Conservation (phyloP, 257 asterid species). For the Gentiana straminea region DNA sequence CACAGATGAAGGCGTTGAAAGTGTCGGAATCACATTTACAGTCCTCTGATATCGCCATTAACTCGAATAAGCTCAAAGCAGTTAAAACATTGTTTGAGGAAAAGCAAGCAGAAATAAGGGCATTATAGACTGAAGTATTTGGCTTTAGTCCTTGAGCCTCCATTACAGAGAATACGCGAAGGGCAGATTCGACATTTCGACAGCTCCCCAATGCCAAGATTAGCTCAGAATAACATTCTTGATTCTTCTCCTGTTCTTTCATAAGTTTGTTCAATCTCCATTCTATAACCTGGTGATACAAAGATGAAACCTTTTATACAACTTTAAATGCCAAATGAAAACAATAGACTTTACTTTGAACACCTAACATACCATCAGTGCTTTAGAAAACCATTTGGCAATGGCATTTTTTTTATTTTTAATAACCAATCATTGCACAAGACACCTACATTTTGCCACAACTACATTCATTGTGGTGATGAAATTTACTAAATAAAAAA, state of each 20-base stretch:
- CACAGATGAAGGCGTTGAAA: conserved; percentile 27
- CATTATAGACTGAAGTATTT: conserved; percentile 27
- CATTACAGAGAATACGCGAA: conserved; percentile 33
- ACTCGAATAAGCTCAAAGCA: conserved; percentile 41
- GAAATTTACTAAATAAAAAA: not conserved
- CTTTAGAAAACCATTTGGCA: not conserved
- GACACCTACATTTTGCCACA: not conserved
- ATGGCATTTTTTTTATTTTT: not conserved
- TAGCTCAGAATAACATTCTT: conserved; percentile 19
- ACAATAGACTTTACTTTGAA: not conserved
- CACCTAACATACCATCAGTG: not conserved
- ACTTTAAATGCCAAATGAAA: not conserved
- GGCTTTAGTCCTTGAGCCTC: conserved; percentile 39
- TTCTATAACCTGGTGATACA: conserved; percentile 30
- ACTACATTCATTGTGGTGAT: not conserved
- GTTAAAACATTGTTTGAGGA: conserved; percentile 32
- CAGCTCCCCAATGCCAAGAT: conserved; percentile 28
- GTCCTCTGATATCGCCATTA: conserved; percentile 33
- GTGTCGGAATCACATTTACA: conserved; percentile 30
- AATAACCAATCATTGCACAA: not conserved
- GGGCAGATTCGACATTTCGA: conserved; percentile 32
- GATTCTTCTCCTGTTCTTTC: conserved; percentile 15
- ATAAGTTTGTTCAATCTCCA: conserved; percentile 41
- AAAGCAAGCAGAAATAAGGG: conserved; percentile 35
- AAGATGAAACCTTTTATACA: conserved; percentile 1